Base-by-base conservation (phyloP, 2,329 filamentous ascomycete genomes). In the Mariannaea sp. region DNA sequence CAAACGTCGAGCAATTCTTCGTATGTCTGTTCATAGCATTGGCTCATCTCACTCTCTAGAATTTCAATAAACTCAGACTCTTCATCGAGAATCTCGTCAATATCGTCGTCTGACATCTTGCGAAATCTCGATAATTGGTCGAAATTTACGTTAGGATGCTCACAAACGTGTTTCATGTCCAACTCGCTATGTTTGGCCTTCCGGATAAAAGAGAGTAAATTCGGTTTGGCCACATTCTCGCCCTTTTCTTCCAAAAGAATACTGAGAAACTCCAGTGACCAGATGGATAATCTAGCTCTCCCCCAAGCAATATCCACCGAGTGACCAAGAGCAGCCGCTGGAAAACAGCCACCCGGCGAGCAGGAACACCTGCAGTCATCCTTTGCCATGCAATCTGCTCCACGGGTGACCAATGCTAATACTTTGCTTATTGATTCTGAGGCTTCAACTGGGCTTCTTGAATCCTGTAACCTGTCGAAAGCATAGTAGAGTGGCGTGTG, bases 291-390 rank as follows among this genome's bases (percentile, higher is more conserved):
- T 12, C 26, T 7, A 35, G 17, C 12, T 10, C 9, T 20, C 7
- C 3, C 13, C 17, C 24, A 32, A 17, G 16, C 7, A 45, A 33
- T n/a, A 13, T n/a, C 9, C 14, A 27, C 12, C 14, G 22, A 24
- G 32, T 33, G 6, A 5, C 14, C 16, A 27, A 45, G 17, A 24
- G 22, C 22, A 24, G 22, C 8, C 22, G 42, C 19, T 30, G 27
- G n/a, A 33, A 33, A 14, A 27, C 41, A 52, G 14, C 49, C 42
- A 5, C 19, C 36, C 5, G 27, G 16, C 5, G 49, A 52, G 22
- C 49, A 52, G 10, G 49, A 16, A 12, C 49, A 52, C 26, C 9
- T 52, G 19, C 49, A 52, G 3, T 26, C 26, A 20, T 52, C 49
- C 1, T n/a, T 9, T 5, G 12, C n/a, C 1, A 46, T 14, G n/a